Evolutionary conservation across 495 filamentous ascomycete species (phyloP).

Genomic region (Pyrenopolyporus hunteri): DNA sequence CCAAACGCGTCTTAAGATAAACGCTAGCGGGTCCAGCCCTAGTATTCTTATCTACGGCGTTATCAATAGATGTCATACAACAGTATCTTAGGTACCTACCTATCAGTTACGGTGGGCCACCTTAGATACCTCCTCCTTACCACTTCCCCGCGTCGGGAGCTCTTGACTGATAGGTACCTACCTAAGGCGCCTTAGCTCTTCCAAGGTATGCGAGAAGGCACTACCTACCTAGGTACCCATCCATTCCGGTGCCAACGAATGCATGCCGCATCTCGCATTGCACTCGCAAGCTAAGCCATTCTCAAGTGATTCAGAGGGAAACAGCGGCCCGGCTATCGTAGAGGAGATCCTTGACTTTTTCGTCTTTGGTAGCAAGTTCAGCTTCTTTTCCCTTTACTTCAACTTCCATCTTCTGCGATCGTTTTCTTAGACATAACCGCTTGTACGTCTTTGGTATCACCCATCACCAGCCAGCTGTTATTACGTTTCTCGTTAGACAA

Average conservation of each 20-base stretch:
- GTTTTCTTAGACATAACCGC: background rate
- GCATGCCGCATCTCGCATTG: slow-evolving; percentile 10
- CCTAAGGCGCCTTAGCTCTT: slow-evolving; percentile 1
- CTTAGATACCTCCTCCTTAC: background rate
- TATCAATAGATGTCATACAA: too few species aligned
- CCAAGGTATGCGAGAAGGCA: background rate
- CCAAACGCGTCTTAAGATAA: slow-evolving; percentile 4
- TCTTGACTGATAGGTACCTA: background rate
- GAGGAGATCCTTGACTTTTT: background rate
- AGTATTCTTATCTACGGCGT: background rate
- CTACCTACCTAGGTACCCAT: slow-evolving; percentile 10
- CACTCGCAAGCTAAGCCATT: slow-evolving; percentile 17
- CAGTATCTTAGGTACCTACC: too few species aligned
- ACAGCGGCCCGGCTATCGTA: background rate
- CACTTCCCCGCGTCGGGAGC: background rate
- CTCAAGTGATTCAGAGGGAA: background rate
- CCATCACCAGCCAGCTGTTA: too few species aligned
- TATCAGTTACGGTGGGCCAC: background rate
- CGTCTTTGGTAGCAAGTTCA: background rate
- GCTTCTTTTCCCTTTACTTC: background rate
- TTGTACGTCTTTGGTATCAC: background rate
- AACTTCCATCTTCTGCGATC: background rate
- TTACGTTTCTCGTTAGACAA: too few species aligned
- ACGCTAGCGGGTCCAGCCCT: background rate
- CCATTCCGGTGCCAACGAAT: slow-evolving; percentile 21